Conservation (phyloP, 805 yeast species). For the Yarrowia porcina region DNA sequence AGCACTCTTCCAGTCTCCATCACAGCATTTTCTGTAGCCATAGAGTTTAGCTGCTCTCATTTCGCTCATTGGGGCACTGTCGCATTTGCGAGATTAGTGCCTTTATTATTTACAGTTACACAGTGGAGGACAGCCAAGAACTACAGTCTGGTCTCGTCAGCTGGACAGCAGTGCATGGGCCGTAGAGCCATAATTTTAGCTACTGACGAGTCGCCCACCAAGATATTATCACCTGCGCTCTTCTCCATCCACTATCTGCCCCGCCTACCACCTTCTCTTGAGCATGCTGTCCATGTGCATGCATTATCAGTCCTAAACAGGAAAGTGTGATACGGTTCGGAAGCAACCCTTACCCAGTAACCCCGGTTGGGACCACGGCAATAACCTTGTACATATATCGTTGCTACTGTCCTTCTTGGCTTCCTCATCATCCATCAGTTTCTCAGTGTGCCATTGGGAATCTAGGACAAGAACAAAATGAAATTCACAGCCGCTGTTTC, state of each 20-base stretch:
- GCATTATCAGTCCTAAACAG: slow-evolving; percentile 24
- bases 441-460: slow-evolving; percentile 14
- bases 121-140: neutral
- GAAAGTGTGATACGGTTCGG: slow-evolving; percentile 22
- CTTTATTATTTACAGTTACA: slow-evolving; percentile 6
- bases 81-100: slow-evolving; percentile 19
- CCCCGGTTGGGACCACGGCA: slow-evolving; percentile 22
- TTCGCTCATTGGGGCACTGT: slow-evolving; percentile 19
- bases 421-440: slow-evolving; percentile 22
- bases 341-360: slow-evolving; percentile 18
- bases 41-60: slow-evolving; percentile 16
- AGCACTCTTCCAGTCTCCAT: no score
- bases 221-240: no score
- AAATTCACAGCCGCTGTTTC: slow-evolving; percentile 30
- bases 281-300: slow-evolving; percentile 17
- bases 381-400: slow-evolving; percentile 24
- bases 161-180: neutral
- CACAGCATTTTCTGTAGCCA: no score
- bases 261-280: neutral
- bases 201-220: no score
- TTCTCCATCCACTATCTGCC: neutral
- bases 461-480: slow-evolving; percentile 28
- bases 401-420: slow-evolving; percentile 15
- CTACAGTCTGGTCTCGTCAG: neutral
- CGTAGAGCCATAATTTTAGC: neutral